Base-by-base conservation (phyloP, 2,329 filamentous ascomycete species). In the Hypoxylon sp. region DNA sequence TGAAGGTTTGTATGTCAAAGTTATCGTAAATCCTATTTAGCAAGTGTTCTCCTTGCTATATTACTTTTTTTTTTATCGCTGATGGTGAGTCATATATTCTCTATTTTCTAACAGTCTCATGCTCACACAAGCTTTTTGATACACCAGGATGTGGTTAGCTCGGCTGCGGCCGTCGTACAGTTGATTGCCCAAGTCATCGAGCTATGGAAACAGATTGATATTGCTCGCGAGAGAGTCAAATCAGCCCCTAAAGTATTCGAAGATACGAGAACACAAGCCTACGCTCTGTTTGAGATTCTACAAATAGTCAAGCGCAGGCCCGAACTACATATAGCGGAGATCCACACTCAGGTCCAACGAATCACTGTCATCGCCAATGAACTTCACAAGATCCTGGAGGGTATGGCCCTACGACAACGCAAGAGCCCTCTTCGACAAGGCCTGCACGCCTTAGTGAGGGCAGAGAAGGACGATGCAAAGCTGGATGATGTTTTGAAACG, bases 121-220 rank as follows among this genome's bases (percentile, higher is more conserved):
- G 24, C 53, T 56, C 13, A 56, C 39, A 13, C 14, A 44, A 22
- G 4, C 10, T 5, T 53, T 17, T 51, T 22, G 9, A 8, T 17
- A 31, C 29, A 37, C 22, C 8, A 57, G 54, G 54, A 57, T 35
- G 54, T 22, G 29, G 42, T 57, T 24, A 35, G 54, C 6, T 46
- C 54, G 42, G 42, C 26, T 47, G 26, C 54, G 10, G 54, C 54
- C 42, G 26, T 57, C 1, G 24, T 24, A 8, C 54, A 57, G 39
- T 35, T 57, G 26, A 19, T 47, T 19, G 9, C 39, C 33, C 54
- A 57, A 57, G 54, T 42, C 19, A 35, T 57, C 24, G 37, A 46
- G n/a, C 39, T 57, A 10, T 57, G 39, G 54, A 39, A 57, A 26
- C 54, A 57, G 10, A 47, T 57, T 35, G 39, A 57, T 35, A 57